Conservation (phyloP, 2,329 filamentous ascomycete genomes). For the Pseudogymnoascus sp. region DNA sequence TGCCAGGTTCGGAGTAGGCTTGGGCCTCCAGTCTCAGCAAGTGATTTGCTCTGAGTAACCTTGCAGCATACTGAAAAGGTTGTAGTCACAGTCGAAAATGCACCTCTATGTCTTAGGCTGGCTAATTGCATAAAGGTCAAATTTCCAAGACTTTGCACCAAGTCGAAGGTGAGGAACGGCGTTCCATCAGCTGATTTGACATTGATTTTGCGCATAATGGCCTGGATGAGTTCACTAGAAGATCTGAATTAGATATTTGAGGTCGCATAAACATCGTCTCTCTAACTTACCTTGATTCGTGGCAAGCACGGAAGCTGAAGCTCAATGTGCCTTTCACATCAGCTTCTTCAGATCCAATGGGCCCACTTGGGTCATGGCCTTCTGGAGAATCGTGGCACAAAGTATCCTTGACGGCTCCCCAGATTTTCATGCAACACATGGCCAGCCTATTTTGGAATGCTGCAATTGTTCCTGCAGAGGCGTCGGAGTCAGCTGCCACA, state of each 20-base stretch:
- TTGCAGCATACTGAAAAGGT: constrained; percentile 79
- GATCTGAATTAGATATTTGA: neutral
- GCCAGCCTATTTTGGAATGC: constrained; percentile 47
- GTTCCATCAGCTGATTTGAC: constrained; percentile 35
- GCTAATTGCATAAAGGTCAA: constrained; percentile 77
- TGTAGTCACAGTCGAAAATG: constrained; percentile 85
- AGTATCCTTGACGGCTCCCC: constrained; percentile 65
- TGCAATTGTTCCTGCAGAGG: neutral
- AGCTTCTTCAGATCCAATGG: constrained; percentile 62
- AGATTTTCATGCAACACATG: constrained; percentile 58
- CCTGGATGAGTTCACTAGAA: constrained; percentile 62
- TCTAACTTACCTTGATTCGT: constrained; percentile 71
- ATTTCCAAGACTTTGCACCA: constrained; percentile 60
- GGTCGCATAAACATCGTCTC: neutral
- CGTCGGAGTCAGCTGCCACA: constrained; percentile 12
- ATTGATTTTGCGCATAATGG: constrained; percentile 47
- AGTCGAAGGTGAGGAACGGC: constrained; percentile 40
- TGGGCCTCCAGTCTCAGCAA: constrained; percentile 19
- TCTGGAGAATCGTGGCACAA: constrained; percentile 94
- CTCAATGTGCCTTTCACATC: constrained; percentile 85
- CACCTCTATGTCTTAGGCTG: constrained; percentile 78
- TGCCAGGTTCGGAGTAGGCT: constrained; percentile 60
- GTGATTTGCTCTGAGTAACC: constrained; percentile 46
- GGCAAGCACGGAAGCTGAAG: constrained; percentile 90
- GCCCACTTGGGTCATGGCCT: constrained; percentile 69